phyloP scores from a whole-genome alignment of 345 rosid genomes.

The Eucalyptus curtisii region DNA sequence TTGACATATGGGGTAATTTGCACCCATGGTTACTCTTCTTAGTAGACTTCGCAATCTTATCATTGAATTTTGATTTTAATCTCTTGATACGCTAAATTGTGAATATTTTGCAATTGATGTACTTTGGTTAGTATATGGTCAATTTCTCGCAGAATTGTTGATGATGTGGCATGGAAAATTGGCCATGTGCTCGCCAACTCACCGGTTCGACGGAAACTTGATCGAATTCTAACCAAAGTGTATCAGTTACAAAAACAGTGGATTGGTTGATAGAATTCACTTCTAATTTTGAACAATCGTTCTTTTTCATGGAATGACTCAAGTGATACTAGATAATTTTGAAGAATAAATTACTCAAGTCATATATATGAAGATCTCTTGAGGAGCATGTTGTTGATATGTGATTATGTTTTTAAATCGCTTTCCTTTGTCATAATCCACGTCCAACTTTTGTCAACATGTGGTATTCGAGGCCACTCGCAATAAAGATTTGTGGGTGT shows the following conservation, averaged over 20 bases:
- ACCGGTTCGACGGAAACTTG: too few relatives aligned
- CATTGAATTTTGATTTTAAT: too few relatives aligned
- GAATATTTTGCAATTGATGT: too few relatives aligned
- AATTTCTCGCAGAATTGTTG: background rate
- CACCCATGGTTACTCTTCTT: too few relatives aligned
- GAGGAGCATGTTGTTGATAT: background rate
- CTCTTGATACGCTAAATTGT: background rate
- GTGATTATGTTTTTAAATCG: background rate
- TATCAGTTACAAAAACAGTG: background rate
- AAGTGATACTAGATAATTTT: background rate
- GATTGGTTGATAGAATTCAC: background rate
- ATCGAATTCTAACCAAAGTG: background rate
- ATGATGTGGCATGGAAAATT: background rate
- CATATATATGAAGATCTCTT: background rate
- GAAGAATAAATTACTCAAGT: background rate
- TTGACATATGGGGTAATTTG: too few relatives aligned
- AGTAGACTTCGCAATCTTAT: too few relatives aligned
- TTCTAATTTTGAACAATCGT: background rate
- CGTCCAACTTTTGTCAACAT: background rate
- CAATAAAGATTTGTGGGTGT: background rate
- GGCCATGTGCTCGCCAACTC: background rate
- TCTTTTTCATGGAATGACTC: background rate
- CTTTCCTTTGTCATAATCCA: background rate
- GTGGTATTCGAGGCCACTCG: background rate
- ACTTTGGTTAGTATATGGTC: background rate